Conservation (phyloP, 176 grass and related monocot genomes). For the Avena insularis region DNA sequence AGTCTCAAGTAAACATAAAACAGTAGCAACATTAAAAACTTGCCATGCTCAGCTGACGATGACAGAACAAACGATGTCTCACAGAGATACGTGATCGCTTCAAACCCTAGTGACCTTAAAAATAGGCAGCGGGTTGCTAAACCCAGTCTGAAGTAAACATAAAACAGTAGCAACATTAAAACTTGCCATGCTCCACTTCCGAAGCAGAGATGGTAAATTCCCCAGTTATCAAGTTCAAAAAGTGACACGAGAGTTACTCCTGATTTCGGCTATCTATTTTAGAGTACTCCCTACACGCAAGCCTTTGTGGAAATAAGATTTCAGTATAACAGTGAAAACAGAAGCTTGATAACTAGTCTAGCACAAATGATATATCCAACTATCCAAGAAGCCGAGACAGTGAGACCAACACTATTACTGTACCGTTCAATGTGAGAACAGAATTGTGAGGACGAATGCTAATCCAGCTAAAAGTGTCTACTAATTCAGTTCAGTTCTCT, state of each 20-base stretch:
- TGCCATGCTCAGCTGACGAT: not conserved
- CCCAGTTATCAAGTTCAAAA: too few species aligned
- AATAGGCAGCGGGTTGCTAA: not conserved
- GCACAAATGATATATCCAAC: too few species aligned
- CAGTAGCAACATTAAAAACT: not conserved
- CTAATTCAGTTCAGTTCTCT: too few species aligned
- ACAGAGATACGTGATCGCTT: not conserved
- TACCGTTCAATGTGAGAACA: not conserved
- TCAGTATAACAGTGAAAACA: not conserved
- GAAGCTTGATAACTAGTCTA: too few species aligned
- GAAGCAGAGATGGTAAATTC: not conserved
- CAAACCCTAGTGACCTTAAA: not conserved
- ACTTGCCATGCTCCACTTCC: not conserved
- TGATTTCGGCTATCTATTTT: not conserved
- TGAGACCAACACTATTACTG: too few species aligned
- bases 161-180: not conserved
- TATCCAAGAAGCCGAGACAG: too few species aligned
- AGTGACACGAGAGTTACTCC: not conserved
- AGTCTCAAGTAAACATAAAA: not conserved
- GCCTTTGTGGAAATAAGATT: not conserved
- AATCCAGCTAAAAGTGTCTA: not conserved
- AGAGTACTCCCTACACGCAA: not conserved
- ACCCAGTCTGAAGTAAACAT: not conserved
- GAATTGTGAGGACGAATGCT: not conserved
- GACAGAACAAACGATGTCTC: not conserved